Percentiles rank a stretch among this genome's conserved stretches.
These are phyloP conservation scores for Calvatia gigantea DNA, from an alignment of 768 basidiomycete species.

Conservation along the genomic window DNA sequence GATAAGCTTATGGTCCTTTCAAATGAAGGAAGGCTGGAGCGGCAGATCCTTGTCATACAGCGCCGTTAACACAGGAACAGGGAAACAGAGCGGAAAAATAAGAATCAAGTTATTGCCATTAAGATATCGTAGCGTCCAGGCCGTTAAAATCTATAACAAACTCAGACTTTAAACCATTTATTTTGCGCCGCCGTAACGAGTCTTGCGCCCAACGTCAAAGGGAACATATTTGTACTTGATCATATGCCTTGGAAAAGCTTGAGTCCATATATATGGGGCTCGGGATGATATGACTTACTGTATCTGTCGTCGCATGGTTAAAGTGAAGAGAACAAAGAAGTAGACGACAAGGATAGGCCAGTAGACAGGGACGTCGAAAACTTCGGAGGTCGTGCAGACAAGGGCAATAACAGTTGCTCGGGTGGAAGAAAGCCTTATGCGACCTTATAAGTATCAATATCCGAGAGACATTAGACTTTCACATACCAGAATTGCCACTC, in stretches of 20 bases:
- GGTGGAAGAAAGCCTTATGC: conserved; percentile 80
- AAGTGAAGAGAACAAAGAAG: conserved; percentile 90
- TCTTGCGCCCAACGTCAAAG: conserved; percentile 93
- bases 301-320: conserved; percentile 96
- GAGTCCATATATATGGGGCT: conserved; percentile 11
- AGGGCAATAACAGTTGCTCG: conserved; percentile 83
- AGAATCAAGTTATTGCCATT: conserved; percentile 1
- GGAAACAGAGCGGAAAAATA: background rate
- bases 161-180: background rate
- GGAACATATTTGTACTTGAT: conserved; percentile 98
- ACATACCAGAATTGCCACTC: conserved; percentile 95
- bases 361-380: conserved; percentile 96
- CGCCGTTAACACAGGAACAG: no score
- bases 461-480: background rate
- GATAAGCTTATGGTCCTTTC: background rate
- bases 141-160: conserved; percentile 1
- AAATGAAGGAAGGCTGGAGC: no score
- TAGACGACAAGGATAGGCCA: conserved; percentile 99
- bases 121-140: conserved; percentile 1
- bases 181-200: conserved; percentile 64
- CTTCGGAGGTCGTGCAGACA: conserved; percentile 73
- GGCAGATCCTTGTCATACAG: no score
- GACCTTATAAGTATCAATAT: background rate
- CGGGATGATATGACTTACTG: conserved; percentile 55
- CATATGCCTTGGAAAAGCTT: conserved; percentile 74